Percentiles rank a stretch among this genome's conserved stretches.
Conservation (phyloP, 805 yeast species). For the Lipomyces orientalis region DNA sequence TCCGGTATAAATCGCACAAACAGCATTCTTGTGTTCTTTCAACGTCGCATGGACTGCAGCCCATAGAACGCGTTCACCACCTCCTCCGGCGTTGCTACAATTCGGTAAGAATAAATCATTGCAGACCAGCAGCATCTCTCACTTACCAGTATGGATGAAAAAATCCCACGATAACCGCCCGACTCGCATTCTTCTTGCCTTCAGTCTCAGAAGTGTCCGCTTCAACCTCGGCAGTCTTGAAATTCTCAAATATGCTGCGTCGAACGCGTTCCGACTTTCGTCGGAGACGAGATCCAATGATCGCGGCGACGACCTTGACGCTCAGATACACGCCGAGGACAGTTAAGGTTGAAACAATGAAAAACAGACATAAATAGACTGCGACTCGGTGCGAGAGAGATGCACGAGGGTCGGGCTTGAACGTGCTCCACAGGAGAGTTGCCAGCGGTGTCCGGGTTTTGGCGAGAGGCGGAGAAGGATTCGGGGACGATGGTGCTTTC, state of each 20-base stretch:
- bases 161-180: constrained; percentile 67
- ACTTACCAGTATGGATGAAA: constrained; percentile 77
- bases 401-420: constrained; percentile 18
- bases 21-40: constrained; percentile 52
- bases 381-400: constrained; percentile 9
- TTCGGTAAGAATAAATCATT: neutral
- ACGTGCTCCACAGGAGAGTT: constrained; percentile 12
- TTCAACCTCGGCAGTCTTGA: neutral
- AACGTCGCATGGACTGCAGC: constrained; percentile 82
- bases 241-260: constrained; percentile 7
- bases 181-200: constrained; percentile 5
- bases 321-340: constrained; percentile 15
- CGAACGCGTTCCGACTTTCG: constrained; percentile 19
- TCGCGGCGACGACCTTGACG: constrained; percentile 16
- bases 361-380: constrained; percentile 23
- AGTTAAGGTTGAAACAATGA: constrained; percentile 22
- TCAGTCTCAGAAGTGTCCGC: constrained; percentile 5
- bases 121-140: neutral
- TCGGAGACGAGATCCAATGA: constrained; percentile 23
- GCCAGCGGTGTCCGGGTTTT: neutral
- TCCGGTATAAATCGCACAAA: constrained; percentile 77
- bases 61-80: constrained; percentile 98
- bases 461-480: neutral
- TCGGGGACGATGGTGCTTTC: constrained; percentile 11
- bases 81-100: constrained; percentile 92